Evolutionary conservation across 441 rosid genomes (phyloP).

Genomic region (Geranium incanum): DNA sequence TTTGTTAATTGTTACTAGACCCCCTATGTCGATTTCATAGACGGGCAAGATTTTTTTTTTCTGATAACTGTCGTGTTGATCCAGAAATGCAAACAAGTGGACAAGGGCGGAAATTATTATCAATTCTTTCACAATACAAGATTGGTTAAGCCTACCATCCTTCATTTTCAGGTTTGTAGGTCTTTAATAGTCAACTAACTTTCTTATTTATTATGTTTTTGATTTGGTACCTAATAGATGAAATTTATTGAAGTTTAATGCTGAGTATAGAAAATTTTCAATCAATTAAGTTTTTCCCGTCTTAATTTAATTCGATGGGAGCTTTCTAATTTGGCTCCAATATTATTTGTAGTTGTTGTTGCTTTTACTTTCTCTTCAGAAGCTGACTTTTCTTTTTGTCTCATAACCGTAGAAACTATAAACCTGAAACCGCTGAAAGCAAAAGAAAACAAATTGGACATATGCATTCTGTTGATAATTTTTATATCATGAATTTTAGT

Average conservation of each 20-base stretch:
- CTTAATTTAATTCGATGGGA: neutral
- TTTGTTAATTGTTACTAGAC: constrained; percentile 15
- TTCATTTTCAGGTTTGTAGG: constrained; percentile 26
- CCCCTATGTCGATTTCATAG: neutral
- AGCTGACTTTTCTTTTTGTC: neutral
- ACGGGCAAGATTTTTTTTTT: neutral
- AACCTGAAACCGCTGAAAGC: too few species aligned
- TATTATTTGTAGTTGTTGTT: neutral
- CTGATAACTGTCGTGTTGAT: constrained; percentile 1
- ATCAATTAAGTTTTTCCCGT: neutral
- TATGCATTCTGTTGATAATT: neutral
- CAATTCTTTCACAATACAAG: constrained; percentile 35
- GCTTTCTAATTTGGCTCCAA: neutral
- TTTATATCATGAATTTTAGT: too few species aligned
- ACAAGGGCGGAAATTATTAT: constrained; percentile 33
- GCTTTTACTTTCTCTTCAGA: neutral
- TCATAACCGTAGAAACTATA: too few species aligned
- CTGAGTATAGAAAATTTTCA: neutral
- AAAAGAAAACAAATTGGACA: neutral
- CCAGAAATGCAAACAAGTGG: constrained; percentile 30
- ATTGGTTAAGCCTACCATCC: constrained; percentile 24
- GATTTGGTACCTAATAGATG: neutral
- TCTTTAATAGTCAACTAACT: neutral
- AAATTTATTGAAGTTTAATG: neutral
- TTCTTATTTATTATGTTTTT: neutral